These are phyloP conservation scores for Peronospora destructor DNA, from an alignment of 352 stramenopile species.

Conservation along the genomic window DNA sequence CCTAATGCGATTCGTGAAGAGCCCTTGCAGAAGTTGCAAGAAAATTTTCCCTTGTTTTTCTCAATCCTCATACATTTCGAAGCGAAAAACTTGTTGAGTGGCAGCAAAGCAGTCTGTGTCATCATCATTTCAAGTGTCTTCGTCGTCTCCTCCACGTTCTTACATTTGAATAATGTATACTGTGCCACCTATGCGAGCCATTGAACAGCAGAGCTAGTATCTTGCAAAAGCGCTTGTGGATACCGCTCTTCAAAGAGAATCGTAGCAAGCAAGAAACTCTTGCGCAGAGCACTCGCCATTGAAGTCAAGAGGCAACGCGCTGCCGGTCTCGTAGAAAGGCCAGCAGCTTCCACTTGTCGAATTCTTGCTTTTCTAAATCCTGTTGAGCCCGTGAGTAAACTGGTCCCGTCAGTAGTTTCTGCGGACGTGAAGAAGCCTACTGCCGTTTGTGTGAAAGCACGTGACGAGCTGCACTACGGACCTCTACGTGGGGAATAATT, in stretches of 20 bases:
- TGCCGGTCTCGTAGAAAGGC: slow-evolving; percentile 26
- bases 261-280: slow-evolving; percentile 19
- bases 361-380: slow-evolving; percentile 12
- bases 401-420: no score
- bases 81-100: slow-evolving; percentile 30
- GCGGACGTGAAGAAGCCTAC: not conserved
- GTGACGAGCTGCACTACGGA: no score
- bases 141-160: slow-evolving; percentile 16
- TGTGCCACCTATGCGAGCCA: slow-evolving; percentile 15
- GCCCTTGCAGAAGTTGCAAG: slow-evolving; percentile 39
- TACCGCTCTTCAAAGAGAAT: slow-evolving; percentile 13
- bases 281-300: not conserved
- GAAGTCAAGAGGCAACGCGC: slow-evolving; percentile 28
- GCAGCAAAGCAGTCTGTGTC: slow-evolving; percentile 37
- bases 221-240: slow-evolving; percentile 26
- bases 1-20: slow-evolving; percentile 49
- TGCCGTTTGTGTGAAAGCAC: not conserved
- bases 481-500: no score
- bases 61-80: slow-evolving; percentile 22
- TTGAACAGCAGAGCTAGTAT: slow-evolving; percentile 22
- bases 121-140: slow-evolving; percentile 14
- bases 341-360: slow-evolving; percentile 24
- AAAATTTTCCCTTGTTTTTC: slow-evolving; percentile 23
- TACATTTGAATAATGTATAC: slow-evolving; percentile 33
- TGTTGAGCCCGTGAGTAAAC: no score